Base-by-base conservation (phyloP, 1,139 yeast genomes). In the Candida albicans region DNA sequence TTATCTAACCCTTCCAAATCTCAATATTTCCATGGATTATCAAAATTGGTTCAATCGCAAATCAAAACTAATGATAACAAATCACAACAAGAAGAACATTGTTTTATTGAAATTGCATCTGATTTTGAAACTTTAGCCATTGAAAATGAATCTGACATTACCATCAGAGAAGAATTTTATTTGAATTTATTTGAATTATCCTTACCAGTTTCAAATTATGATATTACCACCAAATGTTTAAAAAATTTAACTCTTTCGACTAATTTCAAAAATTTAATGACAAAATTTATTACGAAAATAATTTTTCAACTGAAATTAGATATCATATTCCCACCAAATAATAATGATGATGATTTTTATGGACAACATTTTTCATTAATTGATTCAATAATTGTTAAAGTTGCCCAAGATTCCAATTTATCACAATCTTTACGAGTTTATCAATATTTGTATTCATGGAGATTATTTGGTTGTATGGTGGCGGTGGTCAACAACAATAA, bases 381-480 rank as follows among this genome's bases (percentile, higher is more conserved):
- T 39, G 81, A 77, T 55, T 52, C 58, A 0, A 63, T 76, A 6
- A 56, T 79, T 22, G 54, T 65, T 33, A 64, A 68, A 35, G 54
- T 68, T 33, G 81, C 81, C 1, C 63, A 66, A 43, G 68, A 67
- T 27, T 59, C 61, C 11, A 56, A 61, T 2, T 57, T 70, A 11
- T 53, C 70, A 8, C 64, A 62, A 40, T 64, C 79, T 0, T 62
- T 81, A 37, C 75, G 66, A 50, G 75, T 70, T 49, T 79, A 77
- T 57, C 76, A 82, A 54, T 73, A 77, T 32, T 61, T 79, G 42
- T 81, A 79, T 54, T 65, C 85, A 0, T 77, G 84, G 75, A 73
- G 87, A 52, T 56, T 73, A 35, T 58, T 65, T 56, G 64, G 73
- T 34, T 18, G 22, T 18, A 5, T 18, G 5, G 22, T 18, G 3